Evolutionary conservation across 140 eudicot species (phyloP).

Genomic region (Stevia rebaudiana): DNA sequence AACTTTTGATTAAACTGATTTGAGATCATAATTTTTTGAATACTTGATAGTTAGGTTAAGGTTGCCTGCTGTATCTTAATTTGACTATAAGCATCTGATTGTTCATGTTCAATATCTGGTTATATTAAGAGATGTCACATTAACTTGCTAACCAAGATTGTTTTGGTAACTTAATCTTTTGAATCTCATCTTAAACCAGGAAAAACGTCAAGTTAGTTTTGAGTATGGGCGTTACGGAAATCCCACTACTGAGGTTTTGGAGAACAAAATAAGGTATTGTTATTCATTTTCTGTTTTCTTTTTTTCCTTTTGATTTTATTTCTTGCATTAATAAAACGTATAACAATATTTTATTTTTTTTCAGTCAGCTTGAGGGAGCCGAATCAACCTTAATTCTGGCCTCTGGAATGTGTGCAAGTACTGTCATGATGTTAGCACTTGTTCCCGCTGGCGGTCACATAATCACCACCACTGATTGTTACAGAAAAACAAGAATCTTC

Average conservation of each 20-base stretch:
- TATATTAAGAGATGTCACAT: background rate
- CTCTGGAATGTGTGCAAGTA: conserved; percentile 98
- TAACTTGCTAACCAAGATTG: background rate
- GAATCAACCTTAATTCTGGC: conserved; percentile 79
- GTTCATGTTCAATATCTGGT: background rate
- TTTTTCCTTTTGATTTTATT: background rate
- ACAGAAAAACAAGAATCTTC: conserved; percentile 75
- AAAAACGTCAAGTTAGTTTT: conserved; percentile 60
- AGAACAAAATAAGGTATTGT: conserved; percentile 74
- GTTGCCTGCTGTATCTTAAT: too few species aligned
- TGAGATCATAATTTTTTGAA: background rate
- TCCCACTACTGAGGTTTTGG: conserved; percentile 64
- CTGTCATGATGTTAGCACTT: conserved; percentile 71
- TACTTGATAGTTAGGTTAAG: background rate
- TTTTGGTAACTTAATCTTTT: background rate
- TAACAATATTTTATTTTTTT: background rate
- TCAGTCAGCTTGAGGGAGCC: conserved; percentile 96
- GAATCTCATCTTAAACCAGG: conserved; percentile 35
- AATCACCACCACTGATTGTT: conserved; percentile 87
- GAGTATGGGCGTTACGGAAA: conserved; percentile 96
- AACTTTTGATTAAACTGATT: background rate
- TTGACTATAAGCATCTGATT: background rate
- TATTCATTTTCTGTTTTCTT: background rate
- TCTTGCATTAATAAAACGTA: background rate
- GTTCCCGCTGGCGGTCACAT: conserved; percentile 95